These are phyloP conservation scores for Clonostachys solani DNA, from an alignment of 2,329 filamentous ascomycete genomes.

Conservation along the genomic window DNA sequence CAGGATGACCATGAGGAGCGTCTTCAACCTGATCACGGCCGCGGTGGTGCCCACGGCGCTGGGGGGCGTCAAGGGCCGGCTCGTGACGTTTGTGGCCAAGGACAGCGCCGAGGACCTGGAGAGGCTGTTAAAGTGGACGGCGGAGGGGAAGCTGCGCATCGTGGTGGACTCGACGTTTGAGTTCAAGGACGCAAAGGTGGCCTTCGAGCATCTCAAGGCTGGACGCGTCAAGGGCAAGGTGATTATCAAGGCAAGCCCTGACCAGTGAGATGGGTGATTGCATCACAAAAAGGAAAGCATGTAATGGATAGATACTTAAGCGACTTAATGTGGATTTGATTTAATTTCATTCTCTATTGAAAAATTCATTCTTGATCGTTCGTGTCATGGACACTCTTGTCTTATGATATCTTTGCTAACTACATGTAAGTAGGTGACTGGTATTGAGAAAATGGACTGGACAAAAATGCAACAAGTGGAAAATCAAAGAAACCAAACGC, in stretches of 20 bases:
- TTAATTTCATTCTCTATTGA: too few relatives aligned
- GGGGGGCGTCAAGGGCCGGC: constrained; percentile 34
- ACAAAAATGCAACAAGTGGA: too few relatives aligned
- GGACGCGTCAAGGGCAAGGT: constrained; percentile 59
- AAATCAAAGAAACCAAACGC: too few relatives aligned
- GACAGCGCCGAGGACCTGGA: constrained; percentile 39
- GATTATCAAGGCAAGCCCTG: constrained; percentile 22
- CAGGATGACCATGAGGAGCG: constrained; percentile 16
- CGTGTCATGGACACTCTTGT: too few relatives aligned
- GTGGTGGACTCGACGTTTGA: constrained; percentile 50
- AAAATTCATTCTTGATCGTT: too few relatives aligned
- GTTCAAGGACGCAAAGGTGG: constrained; percentile 51
- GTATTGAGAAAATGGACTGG: too few relatives aligned
- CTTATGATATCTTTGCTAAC: too few relatives aligned
- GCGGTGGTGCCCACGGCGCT: constrained; percentile 24
- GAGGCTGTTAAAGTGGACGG: constrained; percentile 49
- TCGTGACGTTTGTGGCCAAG: constrained; percentile 30
- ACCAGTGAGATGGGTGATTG: too few relatives aligned
- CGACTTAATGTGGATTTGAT: too few relatives aligned
- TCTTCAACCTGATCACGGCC: constrained; percentile 13
- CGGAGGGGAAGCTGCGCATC: constrained; percentile 51
- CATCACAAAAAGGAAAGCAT: too few relatives aligned
- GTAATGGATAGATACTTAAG: too few relatives aligned
- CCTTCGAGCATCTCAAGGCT: constrained; percentile 54
- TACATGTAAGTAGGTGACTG: too few relatives aligned